Evolutionary conservation across 495 filamentous ascomycete genomes (phyloP).

Genomic region (Copromyces sp.): DNA sequence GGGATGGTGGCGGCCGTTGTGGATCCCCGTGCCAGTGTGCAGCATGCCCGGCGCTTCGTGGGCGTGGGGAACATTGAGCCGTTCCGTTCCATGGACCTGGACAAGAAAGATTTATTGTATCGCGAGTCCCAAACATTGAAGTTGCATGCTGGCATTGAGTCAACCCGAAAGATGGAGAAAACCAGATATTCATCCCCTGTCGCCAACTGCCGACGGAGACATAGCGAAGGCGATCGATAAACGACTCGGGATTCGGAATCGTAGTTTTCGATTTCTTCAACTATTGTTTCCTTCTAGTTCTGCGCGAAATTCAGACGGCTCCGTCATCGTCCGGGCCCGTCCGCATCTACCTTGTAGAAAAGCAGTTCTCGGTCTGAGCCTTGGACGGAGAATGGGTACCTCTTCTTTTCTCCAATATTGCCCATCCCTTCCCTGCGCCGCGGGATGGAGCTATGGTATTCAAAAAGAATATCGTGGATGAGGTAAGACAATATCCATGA

Average conservation of each 20-base stretch:
- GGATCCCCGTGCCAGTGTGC: not conserved
- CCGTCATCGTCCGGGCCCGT: not conserved
- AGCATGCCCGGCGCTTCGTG: not conserved
- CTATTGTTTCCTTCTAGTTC: not conserved
- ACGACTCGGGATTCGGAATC: not conserved
- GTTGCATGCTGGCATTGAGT: not conserved
- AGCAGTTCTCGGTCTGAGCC: not conserved
- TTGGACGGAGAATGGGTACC: not conserved
- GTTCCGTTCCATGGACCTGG: not conserved
- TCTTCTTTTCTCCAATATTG: not conserved
- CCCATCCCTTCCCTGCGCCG: not conserved
- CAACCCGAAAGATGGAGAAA: not conserved
- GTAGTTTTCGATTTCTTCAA: not conserved
- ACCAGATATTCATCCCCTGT: not conserved
- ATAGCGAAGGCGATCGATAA: not conserved
- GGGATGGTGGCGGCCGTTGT: constrained; percentile 1
- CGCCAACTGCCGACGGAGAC: not conserved
- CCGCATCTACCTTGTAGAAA: not conserved
- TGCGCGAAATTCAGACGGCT: not conserved
- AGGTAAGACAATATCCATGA: not conserved
- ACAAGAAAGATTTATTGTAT: not conserved
- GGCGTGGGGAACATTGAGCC: not conserved
- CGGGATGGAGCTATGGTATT: not conserved
- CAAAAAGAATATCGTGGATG: not conserved
- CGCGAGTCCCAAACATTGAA: not conserved